Conservation (phyloP, 116 monocot species). For the Zostera marina region DNA sequence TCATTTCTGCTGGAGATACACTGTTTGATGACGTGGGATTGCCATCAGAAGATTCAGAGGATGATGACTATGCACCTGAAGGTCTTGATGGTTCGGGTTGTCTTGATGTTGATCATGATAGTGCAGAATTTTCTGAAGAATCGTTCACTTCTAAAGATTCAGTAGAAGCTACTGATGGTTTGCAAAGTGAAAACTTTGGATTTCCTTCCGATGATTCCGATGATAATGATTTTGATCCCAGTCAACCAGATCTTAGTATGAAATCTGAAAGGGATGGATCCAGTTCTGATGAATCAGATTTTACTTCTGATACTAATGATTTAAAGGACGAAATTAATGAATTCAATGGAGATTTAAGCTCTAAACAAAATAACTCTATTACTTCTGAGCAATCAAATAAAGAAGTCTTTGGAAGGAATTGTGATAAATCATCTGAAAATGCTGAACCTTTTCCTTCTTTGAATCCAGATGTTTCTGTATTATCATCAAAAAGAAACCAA, state of each 20-base stretch:
- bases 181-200: conserved; percentile 19
- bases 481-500: conserved; percentile 27
- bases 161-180: conserved; percentile 7
- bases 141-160: conserved; percentile 34
- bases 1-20: conserved; percentile 21
- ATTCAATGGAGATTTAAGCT: conserved; percentile 17
- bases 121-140: conserved; percentile 21
- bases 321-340: conserved; percentile 28
- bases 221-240: conserved; percentile 85
- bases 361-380: conserved; percentile 6
- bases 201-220: conserved; percentile 90
- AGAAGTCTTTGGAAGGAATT: background rate
- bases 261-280: conserved; percentile 21
- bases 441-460: conserved; percentile 8
- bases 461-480: conserved; percentile 10
- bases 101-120: conserved; percentile 13
- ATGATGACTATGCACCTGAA: conserved; percentile 50
- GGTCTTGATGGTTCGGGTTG: conserved; percentile 30
- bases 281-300: conserved; percentile 64
- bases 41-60: conserved; percentile 79
- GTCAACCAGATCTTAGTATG: conserved; percentile 21
- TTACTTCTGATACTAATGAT: conserved; percentile 88
- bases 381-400: conserved; percentile 6
- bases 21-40: conserved; percentile 35
- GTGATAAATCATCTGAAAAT: conserved; percentile 5